Conservation (phyloP, 495 filamentous ascomycete species). For the Saxophila tyrrhenica region DNA sequence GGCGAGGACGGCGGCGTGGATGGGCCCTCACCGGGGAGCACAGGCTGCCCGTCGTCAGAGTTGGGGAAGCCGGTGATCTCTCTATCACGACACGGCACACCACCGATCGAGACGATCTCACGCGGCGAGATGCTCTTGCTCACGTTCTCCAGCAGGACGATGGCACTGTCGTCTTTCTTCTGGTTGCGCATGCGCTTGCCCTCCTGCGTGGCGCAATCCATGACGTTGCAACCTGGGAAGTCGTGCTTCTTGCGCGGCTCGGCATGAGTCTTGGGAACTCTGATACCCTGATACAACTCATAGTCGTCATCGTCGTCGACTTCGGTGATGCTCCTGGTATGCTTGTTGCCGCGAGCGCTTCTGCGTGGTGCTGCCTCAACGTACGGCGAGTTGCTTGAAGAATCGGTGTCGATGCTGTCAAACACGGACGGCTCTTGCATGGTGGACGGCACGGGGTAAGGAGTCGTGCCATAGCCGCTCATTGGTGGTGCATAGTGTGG, state of each 20-base stretch:
- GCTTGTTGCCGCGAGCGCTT: background rate
- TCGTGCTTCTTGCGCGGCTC: no score
- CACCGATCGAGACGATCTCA: conserved; percentile 56
- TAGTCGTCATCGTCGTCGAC: conserved; percentile 16
- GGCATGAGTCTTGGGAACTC: no score
- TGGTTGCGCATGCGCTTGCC: conserved; percentile 77
- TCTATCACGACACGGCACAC: conserved; percentile 42
- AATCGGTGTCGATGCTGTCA: conserved; percentile 5
- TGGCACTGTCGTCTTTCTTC: conserved; percentile 61
- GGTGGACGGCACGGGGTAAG: background rate
- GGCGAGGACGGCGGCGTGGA: conserved; percentile 7
- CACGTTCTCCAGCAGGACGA: conserved; percentile 58
- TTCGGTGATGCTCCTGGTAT: background rate
- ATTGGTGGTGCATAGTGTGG: conserved; percentile 7
- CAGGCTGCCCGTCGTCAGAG: conserved; percentile 9
- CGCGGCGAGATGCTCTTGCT: conserved; percentile 56
- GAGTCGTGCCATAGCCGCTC: background rate
- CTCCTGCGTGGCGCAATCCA: conserved; percentile 63
- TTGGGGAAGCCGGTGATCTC: conserved; percentile 31
- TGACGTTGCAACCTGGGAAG: no score
- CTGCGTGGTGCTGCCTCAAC: background rate
- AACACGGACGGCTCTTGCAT: conserved; percentile 1
- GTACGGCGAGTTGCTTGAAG: background rate
- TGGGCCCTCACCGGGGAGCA: conserved; percentile 8
- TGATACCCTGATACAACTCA: no score